Conservation (phyloP, 2,329 filamentous ascomycete genomes). For the Alternaria brassicae region DNA sequence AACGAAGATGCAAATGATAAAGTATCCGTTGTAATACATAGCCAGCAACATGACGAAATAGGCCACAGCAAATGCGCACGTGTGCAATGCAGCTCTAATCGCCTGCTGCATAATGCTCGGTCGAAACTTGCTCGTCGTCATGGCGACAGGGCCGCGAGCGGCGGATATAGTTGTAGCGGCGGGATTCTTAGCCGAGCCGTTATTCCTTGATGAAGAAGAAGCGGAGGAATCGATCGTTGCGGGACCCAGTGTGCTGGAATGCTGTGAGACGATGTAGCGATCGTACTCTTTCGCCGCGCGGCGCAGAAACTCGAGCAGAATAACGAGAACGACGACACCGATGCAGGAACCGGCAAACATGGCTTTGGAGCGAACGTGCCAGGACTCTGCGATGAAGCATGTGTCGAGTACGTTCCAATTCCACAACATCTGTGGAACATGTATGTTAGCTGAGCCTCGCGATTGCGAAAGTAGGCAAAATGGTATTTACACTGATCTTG, state of each 20-base stretch:
- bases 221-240: conserved; percentile 13
- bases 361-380: conserved; percentile 72
- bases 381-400: conserved; percentile 74
- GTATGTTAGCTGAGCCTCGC: conserved; percentile 1
- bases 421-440: conserved; percentile 69
- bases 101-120: conserved; percentile 73
- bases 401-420: conserved; percentile 77
- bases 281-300: conserved; percentile 78
- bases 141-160: not conserved
- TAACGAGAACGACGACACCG: conserved; percentile 75
- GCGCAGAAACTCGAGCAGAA: conserved; percentile 75
- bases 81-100: conserved; percentile 73
- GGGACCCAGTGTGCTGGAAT: conserved; percentile 40
- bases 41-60: conserved; percentile 80
- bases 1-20: conserved; percentile 62
- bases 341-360: conserved; percentile 86
- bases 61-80: conserved; percentile 75
- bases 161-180: conserved; percentile 9
- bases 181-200: conserved; percentile 21
- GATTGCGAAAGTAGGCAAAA: not conserved
- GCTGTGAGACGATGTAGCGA: conserved; percentile 65
- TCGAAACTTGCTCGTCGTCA: conserved; percentile 42
- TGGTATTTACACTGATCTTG: conserved; percentile 41
- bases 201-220: conserved; percentile 21
- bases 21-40: conserved; percentile 73